Percentiles rank a stretch among this genome's conserved stretches.
Conservation (phyloP, 257 asterid genomes). For the Euphrasia confusa region DNA sequence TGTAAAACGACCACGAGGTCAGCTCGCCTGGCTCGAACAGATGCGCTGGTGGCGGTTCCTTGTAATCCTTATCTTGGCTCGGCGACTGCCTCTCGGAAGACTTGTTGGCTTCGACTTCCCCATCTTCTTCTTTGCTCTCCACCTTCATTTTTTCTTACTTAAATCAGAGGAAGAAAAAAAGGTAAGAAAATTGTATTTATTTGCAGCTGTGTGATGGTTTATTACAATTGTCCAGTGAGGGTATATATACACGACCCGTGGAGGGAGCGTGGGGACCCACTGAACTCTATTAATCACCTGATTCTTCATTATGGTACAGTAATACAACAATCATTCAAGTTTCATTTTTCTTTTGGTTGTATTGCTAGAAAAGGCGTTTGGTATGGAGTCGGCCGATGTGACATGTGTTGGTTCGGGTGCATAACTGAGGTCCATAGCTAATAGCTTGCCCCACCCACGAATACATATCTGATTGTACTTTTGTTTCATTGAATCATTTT, state of each 20-base stretch:
- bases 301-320: conserved; percentile 33
- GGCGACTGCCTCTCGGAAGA: conserved; percentile 56
- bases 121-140: conserved; percentile 64
- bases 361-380: conserved; percentile 10
- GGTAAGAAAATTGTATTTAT: not conserved
- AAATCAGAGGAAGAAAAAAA: not conserved
- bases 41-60: conserved; percentile 63
- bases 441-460: too few relatives aligned
- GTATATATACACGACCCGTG: conserved; percentile 25
- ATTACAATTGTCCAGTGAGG: conserved; percentile 11
- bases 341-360: not conserved
- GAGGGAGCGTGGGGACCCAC: conserved; percentile 22
- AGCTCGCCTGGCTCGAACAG: conserved; percentile 56
- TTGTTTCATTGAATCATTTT: too few relatives aligned
- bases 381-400: conserved; percentile 15
- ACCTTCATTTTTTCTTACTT: conserved; percentile 20
- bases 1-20: conserved; percentile 53
- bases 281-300: conserved; percentile 28
- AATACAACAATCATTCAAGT: conserved; percentile 36
- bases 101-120: conserved; percentile 49
- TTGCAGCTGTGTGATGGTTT: conserved; percentile 17
- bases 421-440: too few relatives aligned
- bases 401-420: not conserved
- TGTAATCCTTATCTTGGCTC: conserved; percentile 58
- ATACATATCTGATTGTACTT: too few relatives aligned